Conservation (phyloP, 1,139 yeast species). For the Debaryomyces fabryi region DNA sequence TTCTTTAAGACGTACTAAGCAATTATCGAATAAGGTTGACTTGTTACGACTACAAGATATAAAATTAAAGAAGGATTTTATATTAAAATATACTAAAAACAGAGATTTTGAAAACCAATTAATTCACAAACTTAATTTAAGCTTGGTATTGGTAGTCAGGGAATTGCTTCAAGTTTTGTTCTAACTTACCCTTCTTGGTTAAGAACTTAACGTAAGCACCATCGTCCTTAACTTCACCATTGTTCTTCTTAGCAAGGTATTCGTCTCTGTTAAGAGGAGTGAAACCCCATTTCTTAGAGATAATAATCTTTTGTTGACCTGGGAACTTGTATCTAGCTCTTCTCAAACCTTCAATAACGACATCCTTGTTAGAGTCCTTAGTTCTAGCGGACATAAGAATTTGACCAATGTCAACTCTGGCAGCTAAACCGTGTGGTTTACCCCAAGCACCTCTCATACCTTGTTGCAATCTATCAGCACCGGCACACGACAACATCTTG, state of each 20-base stretch:
- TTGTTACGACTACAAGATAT: neutral
- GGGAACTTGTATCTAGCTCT: conserved; percentile 99
- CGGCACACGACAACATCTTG: conserved; percentile 99
- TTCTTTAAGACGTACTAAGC: too few relatives aligned
- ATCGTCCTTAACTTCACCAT: conserved; percentile 98
- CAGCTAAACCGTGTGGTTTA: conserved; percentile 99
- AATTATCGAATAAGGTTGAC: too few relatives aligned
- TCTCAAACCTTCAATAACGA: conserved; percentile 98
- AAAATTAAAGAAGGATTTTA: conserved; percentile 6
- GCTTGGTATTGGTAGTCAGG: conserved; percentile 79
- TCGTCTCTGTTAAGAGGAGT: conserved; percentile 98
- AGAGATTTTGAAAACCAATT: conserved; percentile 8
- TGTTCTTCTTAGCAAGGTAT: conserved; percentile 89
- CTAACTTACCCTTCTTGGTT: conserved; percentile 94
- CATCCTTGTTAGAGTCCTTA: conserved; percentile 96
- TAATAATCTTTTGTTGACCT: conserved; percentile 99
- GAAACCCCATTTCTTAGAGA: conserved; percentile 99
- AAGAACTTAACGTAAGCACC: conserved; percentile 99
- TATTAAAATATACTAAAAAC: conserved; percentile 14
- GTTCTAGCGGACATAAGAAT: conserved; percentile 98
- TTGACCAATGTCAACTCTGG: conserved; percentile 99
- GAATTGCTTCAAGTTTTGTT: conserved; percentile 89
- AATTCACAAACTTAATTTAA: conserved; percentile 21
- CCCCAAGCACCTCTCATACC: conserved; percentile 99
- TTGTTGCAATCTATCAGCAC: conserved; percentile 99